Evolutionary conservation across 2,329 filamentous ascomycete genomes (phyloP).

Genomic region (Xylariaceae sp.): DNA sequence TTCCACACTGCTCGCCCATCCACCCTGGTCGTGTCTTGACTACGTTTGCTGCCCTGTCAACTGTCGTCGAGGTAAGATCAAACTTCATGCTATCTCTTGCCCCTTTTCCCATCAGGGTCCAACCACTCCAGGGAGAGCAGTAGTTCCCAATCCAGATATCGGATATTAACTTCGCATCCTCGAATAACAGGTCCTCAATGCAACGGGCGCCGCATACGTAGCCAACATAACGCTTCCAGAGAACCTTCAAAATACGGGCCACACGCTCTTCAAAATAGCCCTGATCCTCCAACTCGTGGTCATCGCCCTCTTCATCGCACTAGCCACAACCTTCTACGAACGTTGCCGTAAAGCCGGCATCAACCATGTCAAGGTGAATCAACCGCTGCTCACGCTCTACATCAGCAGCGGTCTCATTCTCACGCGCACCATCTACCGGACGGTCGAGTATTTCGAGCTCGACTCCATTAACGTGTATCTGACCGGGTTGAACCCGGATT

Average conservation of each 20-base stretch:
- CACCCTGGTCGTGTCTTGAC: conserved; percentile 40
- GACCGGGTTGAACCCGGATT: conserved; percentile 35
- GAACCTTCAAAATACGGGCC: conserved; percentile 39
- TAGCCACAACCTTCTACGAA: conserved; percentile 48
- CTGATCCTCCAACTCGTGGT: conserved; percentile 54
- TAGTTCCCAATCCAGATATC: neutral
- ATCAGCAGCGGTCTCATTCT: conserved; percentile 46
- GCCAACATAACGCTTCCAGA: conserved; percentile 43
- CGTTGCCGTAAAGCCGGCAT: conserved; percentile 39
- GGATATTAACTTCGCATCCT: neutral
- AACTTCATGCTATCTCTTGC: neutral
- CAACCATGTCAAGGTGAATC: conserved; percentile 32
- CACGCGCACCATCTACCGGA: conserved; percentile 52
- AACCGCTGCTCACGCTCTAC: conserved; percentile 48
- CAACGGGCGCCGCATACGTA: conserved; percentile 44
- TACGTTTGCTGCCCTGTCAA: conserved; percentile 42
- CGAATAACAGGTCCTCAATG: conserved; percentile 36
- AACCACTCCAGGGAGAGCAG: neutral
- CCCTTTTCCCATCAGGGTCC: neutral
- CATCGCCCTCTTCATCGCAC: conserved; percentile 43
- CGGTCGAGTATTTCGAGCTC: conserved; percentile 56
- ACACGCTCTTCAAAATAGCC: conserved; percentile 46
- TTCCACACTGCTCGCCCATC: conserved; percentile 52
- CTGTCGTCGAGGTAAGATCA: conserved; percentile 40
- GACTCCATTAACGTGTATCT: conserved; percentile 39